Conservation (phyloP, 495 filamentous ascomycete genomes). For the Xylaria acuta region DNA sequence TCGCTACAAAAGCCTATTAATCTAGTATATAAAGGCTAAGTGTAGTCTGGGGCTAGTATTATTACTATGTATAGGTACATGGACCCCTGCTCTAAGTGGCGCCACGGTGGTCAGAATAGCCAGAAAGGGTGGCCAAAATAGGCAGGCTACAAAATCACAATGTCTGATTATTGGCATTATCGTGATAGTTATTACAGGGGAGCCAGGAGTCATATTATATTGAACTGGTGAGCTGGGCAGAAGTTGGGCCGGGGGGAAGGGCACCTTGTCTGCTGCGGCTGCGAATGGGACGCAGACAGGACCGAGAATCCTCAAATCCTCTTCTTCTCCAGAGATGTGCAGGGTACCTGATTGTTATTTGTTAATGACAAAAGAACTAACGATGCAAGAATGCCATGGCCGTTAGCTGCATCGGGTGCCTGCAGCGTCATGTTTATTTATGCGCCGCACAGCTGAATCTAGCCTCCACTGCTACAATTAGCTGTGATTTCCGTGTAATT, state of each 20-base stretch:
- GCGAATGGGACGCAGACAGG: neutral
- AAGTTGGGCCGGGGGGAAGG: no score
- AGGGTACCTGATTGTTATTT: neutral
- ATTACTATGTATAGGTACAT: no score
- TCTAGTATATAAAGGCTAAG: no score
- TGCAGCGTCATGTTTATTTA: neutral
- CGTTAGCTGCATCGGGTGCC: slow-evolving; percentile 9
- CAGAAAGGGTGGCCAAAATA: no score
- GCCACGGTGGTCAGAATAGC: no score
- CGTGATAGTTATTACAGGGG: neutral
- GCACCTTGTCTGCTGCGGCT: neutral
- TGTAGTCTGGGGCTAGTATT: no score
- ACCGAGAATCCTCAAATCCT: neutral
- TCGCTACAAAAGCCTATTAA: no score
- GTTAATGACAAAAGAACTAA: neutral
- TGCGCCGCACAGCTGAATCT: slow-evolving; percentile 2
- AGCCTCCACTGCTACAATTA: slow-evolving; percentile 1
- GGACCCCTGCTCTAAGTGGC: no score
- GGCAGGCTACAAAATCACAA: neutral
- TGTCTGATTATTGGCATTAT: neutral
- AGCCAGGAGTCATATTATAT: neutral
- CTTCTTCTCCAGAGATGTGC: slow-evolving; percentile 4
- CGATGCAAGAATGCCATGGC: slow-evolving; percentile 1
- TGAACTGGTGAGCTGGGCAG: neutral
- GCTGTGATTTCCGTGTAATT: slow-evolving; percentile 3